Percentiles rank a stretch among this genome's conserved stretches.
Conservation (phyloP, 257 asterid species). For the Nicotiana obtusifolia region DNA sequence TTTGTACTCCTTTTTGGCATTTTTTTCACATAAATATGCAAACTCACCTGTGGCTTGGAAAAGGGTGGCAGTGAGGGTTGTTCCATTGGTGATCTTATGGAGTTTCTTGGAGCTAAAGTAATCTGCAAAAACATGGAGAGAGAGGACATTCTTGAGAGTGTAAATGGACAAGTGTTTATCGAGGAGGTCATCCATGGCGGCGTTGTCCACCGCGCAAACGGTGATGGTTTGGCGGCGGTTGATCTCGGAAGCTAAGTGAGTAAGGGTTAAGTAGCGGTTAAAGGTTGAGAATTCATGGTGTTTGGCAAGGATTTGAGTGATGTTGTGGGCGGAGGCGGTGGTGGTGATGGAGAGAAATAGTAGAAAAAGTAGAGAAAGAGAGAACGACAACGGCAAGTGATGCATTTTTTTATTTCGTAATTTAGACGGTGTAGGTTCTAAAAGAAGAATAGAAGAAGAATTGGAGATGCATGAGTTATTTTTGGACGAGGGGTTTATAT, state of each 20-base stretch:
- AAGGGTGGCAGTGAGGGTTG: constrained; percentile 82
- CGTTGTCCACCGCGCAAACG: constrained; percentile 74
- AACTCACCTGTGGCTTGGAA: constrained; percentile 85
- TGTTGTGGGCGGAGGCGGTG: constrained; percentile 52
- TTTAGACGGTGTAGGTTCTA: no score
- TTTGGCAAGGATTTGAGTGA: constrained; percentile 58
- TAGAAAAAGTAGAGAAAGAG: background rate
- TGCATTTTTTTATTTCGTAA: background rate
- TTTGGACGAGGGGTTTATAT: background rate
- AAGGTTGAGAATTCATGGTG: constrained; percentile 83
- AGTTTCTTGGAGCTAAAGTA: constrained; percentile 82
- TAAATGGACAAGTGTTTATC: constrained; percentile 48
- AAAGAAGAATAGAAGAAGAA: background rate
- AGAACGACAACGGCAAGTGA: no score
- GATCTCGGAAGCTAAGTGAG: constrained; percentile 91
- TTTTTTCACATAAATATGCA: no score
- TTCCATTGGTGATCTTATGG: constrained; percentile 68
- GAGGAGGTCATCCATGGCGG: constrained; percentile 72
- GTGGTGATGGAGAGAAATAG: constrained; percentile 14
- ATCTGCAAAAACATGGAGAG: constrained; percentile 86
- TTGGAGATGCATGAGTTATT: no score
- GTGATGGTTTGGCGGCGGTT: constrained; percentile 91
- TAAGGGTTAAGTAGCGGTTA: constrained; percentile 78
- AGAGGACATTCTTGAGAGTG: constrained; percentile 69
- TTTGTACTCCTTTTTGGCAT: no score